These are phyloP conservation scores for Thozetella sp. DNA, from an alignment of 495 filamentous ascomycete species.

Conservation along the genomic window DNA sequence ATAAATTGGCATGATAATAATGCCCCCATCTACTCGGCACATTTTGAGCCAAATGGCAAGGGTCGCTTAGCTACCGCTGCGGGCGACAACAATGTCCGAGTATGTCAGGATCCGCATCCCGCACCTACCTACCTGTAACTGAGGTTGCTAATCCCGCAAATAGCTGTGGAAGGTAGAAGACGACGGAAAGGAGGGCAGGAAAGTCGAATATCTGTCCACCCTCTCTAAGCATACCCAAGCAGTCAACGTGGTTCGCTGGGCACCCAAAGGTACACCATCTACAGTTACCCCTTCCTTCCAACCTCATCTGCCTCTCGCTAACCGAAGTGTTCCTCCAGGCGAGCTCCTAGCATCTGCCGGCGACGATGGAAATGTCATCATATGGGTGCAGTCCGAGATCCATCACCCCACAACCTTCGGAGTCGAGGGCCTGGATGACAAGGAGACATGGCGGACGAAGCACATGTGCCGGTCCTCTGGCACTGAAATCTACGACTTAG, in stretches of 20 bases:
- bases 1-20: constrained; percentile 97
- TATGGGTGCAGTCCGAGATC: constrained; percentile 89
- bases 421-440: constrained; percentile 85
- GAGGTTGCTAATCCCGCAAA: constrained; percentile 10
- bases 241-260: constrained; percentile 97
- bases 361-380: constrained; percentile 93
- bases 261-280: constrained; percentile 72
- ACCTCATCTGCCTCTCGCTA: constrained; percentile 5
- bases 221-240: constrained; percentile 93
- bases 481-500: constrained; percentile 95
- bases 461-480: constrained; percentile 95
- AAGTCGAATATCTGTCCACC: constrained; percentile 87
- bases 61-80: constrained; percentile 91
- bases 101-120: constrained; percentile 46
- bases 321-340: constrained; percentile 53
- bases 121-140: constrained; percentile 26
- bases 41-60: constrained; percentile 94
- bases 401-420: constrained; percentile 63
- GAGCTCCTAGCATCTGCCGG: constrained; percentile 93
- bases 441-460: constrained; percentile 95
- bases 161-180: constrained; percentile 90
- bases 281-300: not conserved
- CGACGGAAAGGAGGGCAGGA: constrained; percentile 78
- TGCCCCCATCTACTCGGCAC: constrained; percentile 90
- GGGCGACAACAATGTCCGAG: constrained; percentile 95